Evolutionary conservation across 352 stramenopile genomes (phyloP).

Genomic region (Phytophthora colocasiae): DNA sequence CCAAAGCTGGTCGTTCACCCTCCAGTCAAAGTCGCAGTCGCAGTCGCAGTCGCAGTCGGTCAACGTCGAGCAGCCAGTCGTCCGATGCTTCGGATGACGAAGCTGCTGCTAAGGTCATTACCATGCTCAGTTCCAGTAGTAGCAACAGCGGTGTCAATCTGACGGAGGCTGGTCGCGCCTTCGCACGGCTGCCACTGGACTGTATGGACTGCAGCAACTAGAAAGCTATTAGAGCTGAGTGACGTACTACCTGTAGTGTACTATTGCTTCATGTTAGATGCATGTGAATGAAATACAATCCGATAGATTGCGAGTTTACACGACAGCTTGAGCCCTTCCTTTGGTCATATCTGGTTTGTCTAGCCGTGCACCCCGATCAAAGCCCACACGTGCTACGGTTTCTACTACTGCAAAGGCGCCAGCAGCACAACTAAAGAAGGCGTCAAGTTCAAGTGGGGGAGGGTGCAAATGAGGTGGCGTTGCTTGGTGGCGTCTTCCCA

Average conservation of each 20-base stretch:
- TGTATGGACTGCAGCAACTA: slow-evolving; percentile 38
- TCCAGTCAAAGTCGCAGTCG: slow-evolving; percentile 21
- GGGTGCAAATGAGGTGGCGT: slow-evolving; percentile 36
- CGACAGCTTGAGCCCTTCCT: too few species aligned
- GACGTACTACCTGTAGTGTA: slow-evolving; percentile 10
- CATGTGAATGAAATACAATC: slow-evolving; percentile 14
- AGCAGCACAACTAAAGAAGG: not conserved
- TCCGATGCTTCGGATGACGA: slow-evolving; percentile 22
- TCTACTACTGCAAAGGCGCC: not conserved
- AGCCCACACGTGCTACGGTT: not conserved
- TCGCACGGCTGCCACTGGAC: slow-evolving; percentile 47
- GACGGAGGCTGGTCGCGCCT: slow-evolving; percentile 49
- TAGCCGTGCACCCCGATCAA: too few species aligned
- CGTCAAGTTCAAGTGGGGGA: slow-evolving; percentile 12
- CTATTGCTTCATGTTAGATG: slow-evolving; percentile 19
- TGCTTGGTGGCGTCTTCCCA: slow-evolving; percentile 16
- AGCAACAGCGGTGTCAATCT: slow-evolving; percentile 18
- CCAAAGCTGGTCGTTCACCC: slow-evolving; percentile 38
- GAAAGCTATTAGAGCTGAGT: slow-evolving; percentile 11
- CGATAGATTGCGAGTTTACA: too few species aligned
- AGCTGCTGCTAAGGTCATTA: slow-evolving; percentile 38
- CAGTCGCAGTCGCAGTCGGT: slow-evolving; percentile 23
- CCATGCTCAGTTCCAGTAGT: slow-evolving; percentile 22
- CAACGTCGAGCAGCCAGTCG: slow-evolving; percentile 13
- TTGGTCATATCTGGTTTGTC: too few species aligned